Conservation (phyloP, 306 rosid genomes). For the Quercus gilva region DNA sequence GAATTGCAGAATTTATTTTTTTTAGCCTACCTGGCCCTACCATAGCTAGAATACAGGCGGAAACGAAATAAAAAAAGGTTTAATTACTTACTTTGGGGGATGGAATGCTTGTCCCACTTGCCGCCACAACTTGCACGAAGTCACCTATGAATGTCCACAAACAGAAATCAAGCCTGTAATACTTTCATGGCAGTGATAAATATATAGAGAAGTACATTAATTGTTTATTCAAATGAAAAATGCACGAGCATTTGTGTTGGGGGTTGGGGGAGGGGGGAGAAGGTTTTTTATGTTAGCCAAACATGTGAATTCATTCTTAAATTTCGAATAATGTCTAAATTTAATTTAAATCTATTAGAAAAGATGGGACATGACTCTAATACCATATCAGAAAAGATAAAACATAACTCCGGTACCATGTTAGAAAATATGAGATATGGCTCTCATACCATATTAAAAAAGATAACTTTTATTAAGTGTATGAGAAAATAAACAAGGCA, state of each 20-base stretch:
- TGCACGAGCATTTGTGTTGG: neutral
- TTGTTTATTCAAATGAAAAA: neutral
- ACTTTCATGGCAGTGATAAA: conserved; percentile 7
- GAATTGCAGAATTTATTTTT: neutral
- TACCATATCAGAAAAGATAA: no score
- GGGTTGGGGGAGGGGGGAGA: neutral
- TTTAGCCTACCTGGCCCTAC: neutral
- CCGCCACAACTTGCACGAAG: conserved; percentile 93
- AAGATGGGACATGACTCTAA: no score
- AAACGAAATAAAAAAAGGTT: neutral
- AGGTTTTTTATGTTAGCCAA: neutral
- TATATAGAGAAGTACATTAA: neutral
- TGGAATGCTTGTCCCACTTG: conserved; percentile 98
- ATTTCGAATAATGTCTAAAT: neutral
- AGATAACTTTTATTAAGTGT: no score
- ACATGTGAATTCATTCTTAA: neutral
- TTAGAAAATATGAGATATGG: no score
- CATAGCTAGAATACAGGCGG: neutral
- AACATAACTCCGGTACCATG: no score
- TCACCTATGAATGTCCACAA: conserved; percentile 58
- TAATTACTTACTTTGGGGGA: conserved; percentile 84
- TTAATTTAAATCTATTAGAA: neutral
- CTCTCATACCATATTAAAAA: no score
- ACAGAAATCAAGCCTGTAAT: conserved; percentile 21
- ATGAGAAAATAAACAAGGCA: no score